These are phyloP conservation scores for Gautieria morchelliformis DNA, from an alignment of 768 basidiomycete species.

Conservation along the genomic window DNA sequence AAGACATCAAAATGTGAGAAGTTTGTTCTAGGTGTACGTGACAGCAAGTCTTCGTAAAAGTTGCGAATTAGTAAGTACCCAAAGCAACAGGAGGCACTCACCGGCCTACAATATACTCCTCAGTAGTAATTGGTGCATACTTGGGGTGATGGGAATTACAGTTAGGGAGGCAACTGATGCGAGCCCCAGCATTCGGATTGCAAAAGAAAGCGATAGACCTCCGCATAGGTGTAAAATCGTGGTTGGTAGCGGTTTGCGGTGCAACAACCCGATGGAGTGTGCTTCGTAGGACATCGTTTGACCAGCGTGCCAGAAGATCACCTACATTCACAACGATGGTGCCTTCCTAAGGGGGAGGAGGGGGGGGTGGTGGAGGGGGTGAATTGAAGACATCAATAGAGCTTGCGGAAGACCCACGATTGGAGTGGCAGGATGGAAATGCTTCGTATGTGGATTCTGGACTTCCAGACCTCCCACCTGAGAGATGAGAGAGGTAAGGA, in stretches of 20 bases:
- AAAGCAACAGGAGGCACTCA: neutral
- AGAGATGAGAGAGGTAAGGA: neutral
- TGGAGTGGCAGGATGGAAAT: slow-evolving; percentile 63
- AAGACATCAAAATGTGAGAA: too few species aligned
- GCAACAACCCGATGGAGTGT: slow-evolving; percentile 80
- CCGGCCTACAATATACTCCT: slow-evolving; percentile 61
- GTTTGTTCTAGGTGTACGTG: neutral
- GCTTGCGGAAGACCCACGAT: slow-evolving; percentile 40
- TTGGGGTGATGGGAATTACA: slow-evolving; percentile 39
- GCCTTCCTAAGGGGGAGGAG: slow-evolving; percentile 45
- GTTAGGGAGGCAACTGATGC: slow-evolving; percentile 64
- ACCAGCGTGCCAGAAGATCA: slow-evolving; percentile 76
- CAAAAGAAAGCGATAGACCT: slow-evolving; percentile 86
- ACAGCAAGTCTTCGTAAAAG: neutral
- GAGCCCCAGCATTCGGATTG: slow-evolving; percentile 64
- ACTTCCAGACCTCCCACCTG: slow-evolving; percentile 77
- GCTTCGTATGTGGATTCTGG: slow-evolving; percentile 65
- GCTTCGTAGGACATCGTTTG: slow-evolving; percentile 68
- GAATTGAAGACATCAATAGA: neutral
- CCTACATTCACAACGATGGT: slow-evolving; percentile 80
- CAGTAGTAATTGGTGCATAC: slow-evolving; percentile 64
- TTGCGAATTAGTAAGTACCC: neutral
- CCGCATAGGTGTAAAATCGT: slow-evolving; percentile 52
- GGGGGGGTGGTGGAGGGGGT: too few species aligned
- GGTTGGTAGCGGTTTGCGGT: slow-evolving; percentile 43